A percentile compares a stretch with the other conserved stretches of the same genome.
Conservation (phyloP, 2,329 filamentous ascomycete genomes). For the Cordyceps fumosorosea region DNA sequence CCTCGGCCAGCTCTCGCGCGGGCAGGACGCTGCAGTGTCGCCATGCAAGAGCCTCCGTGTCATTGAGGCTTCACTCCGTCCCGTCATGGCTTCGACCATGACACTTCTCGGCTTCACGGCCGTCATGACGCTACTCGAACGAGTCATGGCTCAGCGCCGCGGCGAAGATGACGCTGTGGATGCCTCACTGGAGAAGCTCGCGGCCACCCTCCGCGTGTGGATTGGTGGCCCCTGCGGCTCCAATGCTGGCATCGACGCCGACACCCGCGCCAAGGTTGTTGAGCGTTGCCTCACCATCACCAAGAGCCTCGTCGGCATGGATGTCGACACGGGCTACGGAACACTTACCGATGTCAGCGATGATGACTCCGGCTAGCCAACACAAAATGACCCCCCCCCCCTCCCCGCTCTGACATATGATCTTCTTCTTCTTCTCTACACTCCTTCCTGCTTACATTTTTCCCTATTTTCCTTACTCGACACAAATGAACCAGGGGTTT, state of each 20-base stretch:
- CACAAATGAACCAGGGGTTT: background rate
- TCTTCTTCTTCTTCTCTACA: background rate
- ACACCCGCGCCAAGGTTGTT: slow-evolving; percentile 48
- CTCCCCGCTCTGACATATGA: background rate
- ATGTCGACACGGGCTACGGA: slow-evolving; percentile 53
- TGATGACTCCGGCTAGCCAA: slow-evolving; percentile 10
- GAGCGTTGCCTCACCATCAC: slow-evolving; percentile 44
- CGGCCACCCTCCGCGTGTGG: slow-evolving; percentile 54
- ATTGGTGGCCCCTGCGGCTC: slow-evolving; percentile 47
- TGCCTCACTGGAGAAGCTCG: slow-evolving; percentile 47
- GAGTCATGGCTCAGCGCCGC: slow-evolving; percentile 40
- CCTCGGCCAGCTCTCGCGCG: slow-evolving; percentile 50
- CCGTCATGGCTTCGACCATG: slow-evolving; percentile 35
- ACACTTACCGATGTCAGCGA: slow-evolving; percentile 48
- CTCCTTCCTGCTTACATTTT: background rate
- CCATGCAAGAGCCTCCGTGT: slow-evolving; percentile 39
- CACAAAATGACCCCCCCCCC: background rate
- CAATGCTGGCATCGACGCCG: slow-evolving; percentile 42
- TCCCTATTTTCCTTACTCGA: background rate
- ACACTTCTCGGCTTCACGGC: slow-evolving; percentile 55
- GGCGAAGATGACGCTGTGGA: slow-evolving; percentile 39
- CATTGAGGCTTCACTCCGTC: slow-evolving; percentile 43
- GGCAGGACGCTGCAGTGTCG: slow-evolving; percentile 25
- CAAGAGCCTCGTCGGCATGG: slow-evolving; percentile 53
- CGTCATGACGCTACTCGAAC: slow-evolving; percentile 51